Conservation (phyloP, 2,329 filamentous ascomycete species). For the Aspergillus novofumigatus region DNA sequence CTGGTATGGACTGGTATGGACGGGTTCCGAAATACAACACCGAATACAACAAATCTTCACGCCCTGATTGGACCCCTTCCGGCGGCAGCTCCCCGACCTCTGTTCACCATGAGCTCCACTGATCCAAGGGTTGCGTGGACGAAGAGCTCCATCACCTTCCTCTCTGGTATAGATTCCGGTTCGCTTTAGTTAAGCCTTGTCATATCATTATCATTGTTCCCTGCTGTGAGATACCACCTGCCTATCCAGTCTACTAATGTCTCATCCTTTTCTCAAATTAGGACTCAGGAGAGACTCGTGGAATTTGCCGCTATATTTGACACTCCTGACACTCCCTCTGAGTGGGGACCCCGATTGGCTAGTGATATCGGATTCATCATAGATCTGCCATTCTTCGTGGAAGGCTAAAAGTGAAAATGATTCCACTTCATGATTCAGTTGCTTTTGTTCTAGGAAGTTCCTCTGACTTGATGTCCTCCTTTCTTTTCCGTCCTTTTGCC, state of each 20-base stretch:
- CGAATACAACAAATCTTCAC: background rate
- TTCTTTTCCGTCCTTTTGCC: background rate
- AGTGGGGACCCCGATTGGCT: background rate
- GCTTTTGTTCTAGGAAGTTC: background rate
- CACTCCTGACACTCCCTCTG: background rate
- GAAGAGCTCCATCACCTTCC: slow-evolving; percentile 7
- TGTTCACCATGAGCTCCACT: background rate
- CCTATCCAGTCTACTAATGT: slow-evolving; percentile 5
- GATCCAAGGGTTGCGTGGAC: background rate
- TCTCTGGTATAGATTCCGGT: slow-evolving; percentile 9
- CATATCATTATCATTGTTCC: background rate
- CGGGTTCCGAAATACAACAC: background rate
- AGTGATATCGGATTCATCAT: background rate
- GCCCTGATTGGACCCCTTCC: background rate
- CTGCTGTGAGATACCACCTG: slow-evolving; percentile 4
- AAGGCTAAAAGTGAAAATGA: background rate
- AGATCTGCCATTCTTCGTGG: background rate
- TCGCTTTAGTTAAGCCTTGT: background rate
- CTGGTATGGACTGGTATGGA: background rate
- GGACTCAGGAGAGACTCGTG: background rate
- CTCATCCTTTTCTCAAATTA: background rate
- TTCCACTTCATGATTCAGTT: background rate
- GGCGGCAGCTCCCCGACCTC: background rate
- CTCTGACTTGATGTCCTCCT: background rate
- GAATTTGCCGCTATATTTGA: background rate